These are phyloP conservation scores for Phaffia australis DNA, from an alignment of 768 basidiomycete species.

Conservation along the genomic window DNA sequence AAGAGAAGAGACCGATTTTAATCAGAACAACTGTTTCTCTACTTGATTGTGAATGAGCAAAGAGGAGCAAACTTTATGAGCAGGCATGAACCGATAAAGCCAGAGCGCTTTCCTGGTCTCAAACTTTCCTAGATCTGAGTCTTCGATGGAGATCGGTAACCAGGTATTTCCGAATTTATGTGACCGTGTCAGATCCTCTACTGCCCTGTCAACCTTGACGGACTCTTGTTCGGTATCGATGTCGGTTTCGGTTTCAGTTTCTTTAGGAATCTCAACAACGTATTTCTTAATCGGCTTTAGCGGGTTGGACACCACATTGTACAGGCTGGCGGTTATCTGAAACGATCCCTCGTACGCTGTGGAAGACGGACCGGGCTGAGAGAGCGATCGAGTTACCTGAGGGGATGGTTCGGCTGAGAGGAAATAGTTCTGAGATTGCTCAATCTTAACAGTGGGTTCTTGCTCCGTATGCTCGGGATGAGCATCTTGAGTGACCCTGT, in stretches of 20 bases:
- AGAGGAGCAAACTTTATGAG: slow-evolving; percentile 47
- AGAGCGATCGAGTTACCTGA: slow-evolving; percentile 1
- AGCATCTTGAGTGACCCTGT: slow-evolving; percentile 18
- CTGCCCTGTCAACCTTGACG: slow-evolving; percentile 42
- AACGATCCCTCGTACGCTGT: background rate
- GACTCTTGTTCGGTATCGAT: background rate
- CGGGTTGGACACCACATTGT: slow-evolving; percentile 7
- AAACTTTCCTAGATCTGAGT: slow-evolving; percentile 66
- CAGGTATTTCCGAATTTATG: slow-evolving; percentile 47
- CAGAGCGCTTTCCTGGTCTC: slow-evolving; percentile 75
- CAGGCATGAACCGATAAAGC: slow-evolving; percentile 69
- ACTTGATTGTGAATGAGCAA: slow-evolving; percentile 11
- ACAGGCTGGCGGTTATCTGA: background rate
- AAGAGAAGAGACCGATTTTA: background rate
- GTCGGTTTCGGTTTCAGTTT: background rate
- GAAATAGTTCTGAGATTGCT: background rate
- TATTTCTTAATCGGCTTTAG: slow-evolving; percentile 13
- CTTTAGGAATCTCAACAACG: background rate
- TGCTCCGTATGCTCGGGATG: background rate
- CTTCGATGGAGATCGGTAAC: slow-evolving; percentile 51
- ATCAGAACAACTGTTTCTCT: slow-evolving; percentile 7
- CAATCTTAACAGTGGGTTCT: background rate
- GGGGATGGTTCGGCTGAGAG: background rate
- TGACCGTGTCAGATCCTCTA: slow-evolving; percentile 36
- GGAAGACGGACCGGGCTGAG: background rate